Evolutionary conservation across 176 grass and related monocot genomes (phyloP).

Genomic region (Phoenix dactylifera): DNA sequence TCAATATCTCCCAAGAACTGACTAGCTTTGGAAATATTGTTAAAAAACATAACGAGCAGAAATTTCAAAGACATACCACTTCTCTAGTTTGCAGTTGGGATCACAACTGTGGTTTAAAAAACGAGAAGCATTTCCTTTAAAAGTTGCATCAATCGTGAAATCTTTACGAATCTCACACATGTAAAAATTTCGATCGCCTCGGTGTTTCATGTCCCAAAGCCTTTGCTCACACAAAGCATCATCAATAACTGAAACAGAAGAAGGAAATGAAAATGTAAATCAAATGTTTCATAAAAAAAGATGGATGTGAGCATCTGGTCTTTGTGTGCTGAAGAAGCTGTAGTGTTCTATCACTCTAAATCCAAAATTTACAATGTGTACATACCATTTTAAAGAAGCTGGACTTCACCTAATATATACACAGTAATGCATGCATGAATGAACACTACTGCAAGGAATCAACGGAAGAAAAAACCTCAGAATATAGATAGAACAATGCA

Average conservation of each 20-base stretch:
- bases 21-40: too few species aligned
- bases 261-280: constrained; percentile 1
- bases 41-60: too few species aligned
- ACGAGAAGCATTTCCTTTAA: constrained; percentile 89
- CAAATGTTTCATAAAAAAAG: constrained; percentile 4
- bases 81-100: constrained; percentile 96
- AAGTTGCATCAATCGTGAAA: constrained; percentile 94
- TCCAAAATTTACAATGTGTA: too few species aligned
- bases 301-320: not conserved
- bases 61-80: constrained; percentile 52
- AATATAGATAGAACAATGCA: too few species aligned
- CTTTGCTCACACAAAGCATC: constrained; percentile 80
- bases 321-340: not conserved
- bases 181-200: constrained; percentile 83
- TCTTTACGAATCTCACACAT: constrained; percentile 97
- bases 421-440: too few species aligned
- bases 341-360: too few species aligned
- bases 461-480: too few species aligned
- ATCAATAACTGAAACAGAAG: constrained; percentile 67
- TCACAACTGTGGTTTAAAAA: constrained; percentile 96
- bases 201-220: constrained; percentile 80
- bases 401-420: too few species aligned
- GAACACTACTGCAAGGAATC: too few species aligned
- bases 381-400: too few species aligned
- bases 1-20: too few species aligned